These are phyloP conservation scores for Trichoderma asperellum DNA, from an alignment of 2,329 filamentous ascomycete species.

Conservation along the genomic window DNA sequence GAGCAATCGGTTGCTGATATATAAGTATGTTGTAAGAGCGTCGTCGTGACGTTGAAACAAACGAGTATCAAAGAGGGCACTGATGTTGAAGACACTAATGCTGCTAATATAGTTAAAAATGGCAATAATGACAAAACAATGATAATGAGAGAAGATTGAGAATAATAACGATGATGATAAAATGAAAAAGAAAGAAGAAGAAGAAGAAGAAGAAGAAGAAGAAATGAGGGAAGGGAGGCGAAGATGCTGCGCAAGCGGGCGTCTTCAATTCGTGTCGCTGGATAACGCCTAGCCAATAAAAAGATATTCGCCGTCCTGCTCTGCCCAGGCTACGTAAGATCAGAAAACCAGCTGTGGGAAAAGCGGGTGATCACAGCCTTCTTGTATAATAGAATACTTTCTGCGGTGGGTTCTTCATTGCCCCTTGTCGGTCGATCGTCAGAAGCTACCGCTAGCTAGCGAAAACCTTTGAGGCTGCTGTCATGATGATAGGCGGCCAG, in stretches of 20 bases:
- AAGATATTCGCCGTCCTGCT: neutral
- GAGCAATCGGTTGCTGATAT: neutral
- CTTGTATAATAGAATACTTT: neutral
- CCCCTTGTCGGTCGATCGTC: neutral
- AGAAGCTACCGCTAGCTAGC: neutral
- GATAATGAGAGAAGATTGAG: neutral
- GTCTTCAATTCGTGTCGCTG: neutral
- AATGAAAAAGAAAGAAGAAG: neutral
- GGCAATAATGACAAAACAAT: neutral
- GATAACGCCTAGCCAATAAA: neutral
- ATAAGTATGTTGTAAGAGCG: neutral
- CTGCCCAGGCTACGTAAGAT: neutral
- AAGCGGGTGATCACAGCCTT: constrained; percentile 2
- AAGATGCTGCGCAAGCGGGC: constrained; percentile 12
- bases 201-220: neutral
- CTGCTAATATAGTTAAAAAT: neutral
- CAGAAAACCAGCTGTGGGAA: neutral
- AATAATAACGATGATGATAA: too few relatives aligned
- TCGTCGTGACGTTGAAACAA: neutral
- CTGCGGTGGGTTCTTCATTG: neutral
- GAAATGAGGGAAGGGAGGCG: neutral
- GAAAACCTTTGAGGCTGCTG: neutral
- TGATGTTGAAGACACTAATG: neutral
- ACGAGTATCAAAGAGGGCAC: neutral
- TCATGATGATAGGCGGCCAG: constrained; percentile 14